Conservation (phyloP, 371 early-diverging fungal species). For the Mortierella sp. region DNA sequence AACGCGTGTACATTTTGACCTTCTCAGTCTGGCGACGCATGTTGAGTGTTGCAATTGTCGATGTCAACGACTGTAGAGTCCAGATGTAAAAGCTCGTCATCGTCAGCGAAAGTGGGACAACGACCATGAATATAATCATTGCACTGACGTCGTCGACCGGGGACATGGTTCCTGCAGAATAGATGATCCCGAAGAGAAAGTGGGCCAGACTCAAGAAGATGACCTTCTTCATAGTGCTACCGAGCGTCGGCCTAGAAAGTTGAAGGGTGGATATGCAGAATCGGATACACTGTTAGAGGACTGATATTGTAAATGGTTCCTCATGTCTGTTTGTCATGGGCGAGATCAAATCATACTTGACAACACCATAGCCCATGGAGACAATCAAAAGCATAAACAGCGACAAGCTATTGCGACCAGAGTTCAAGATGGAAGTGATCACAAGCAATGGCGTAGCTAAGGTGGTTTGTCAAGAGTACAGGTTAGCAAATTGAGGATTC, state of each 20-base stretch:
- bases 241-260: slow-evolving; percentile 82
- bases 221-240: slow-evolving; percentile 90
- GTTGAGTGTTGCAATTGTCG: slow-evolving; percentile 75
- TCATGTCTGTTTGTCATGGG: too few relatives aligned
- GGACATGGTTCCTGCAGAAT: slow-evolving; percentile 84
- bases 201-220: slow-evolving; percentile 80
- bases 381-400: slow-evolving; percentile 96
- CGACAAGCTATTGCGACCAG: slow-evolving; percentile 90
- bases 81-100: slow-evolving; percentile 96
- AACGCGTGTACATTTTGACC: slow-evolving; percentile 87
- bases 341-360: slow-evolving; percentile 66
- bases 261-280: too few relatives aligned
- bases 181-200: slow-evolving; percentile 90
- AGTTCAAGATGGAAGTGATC: slow-evolving; percentile 83
- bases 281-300: too few relatives aligned
- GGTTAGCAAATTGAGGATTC: not conserved
- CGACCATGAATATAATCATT: slow-evolving; percentile 79
- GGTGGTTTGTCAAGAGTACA: slow-evolving; percentile 6
- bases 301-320: not conserved
- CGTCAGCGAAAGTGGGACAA: slow-evolving; percentile 88
- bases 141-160: slow-evolving; percentile 78
- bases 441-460: slow-evolving; percentile 68
- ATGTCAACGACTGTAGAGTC: slow-evolving; percentile 72
- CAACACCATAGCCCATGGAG: slow-evolving; percentile 95
- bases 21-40: slow-evolving; percentile 88